These are phyloP conservation scores for Neoboletus magnificus DNA, from an alignment of 768 basidiomycete genomes.

Conservation along the genomic window DNA sequence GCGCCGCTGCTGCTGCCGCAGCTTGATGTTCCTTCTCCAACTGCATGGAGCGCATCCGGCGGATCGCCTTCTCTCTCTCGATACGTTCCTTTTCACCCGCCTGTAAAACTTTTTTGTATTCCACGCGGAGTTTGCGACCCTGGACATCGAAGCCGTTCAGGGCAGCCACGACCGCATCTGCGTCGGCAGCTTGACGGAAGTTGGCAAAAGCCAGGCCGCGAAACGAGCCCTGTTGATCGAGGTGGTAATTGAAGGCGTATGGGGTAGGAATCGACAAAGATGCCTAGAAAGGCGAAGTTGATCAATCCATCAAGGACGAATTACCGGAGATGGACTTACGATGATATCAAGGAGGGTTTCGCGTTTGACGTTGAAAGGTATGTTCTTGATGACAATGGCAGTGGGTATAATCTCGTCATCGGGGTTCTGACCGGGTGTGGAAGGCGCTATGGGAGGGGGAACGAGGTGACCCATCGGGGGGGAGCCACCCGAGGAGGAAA, in stretches of 20 bases:
- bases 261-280: constrained; percentile 93
- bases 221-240: constrained; percentile 95
- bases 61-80: constrained; percentile 96
- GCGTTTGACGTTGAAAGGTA: constrained; percentile 97
- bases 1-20: constrained; percentile 17
- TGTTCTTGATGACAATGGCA: constrained; percentile 99
- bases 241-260: constrained; percentile 99
- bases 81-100: constrained; percentile 99
- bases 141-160: constrained; percentile 95
- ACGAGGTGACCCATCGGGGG: constrained; percentile 53
- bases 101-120: constrained; percentile 99
- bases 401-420: constrained; percentile 98
- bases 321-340: constrained; percentile 47
- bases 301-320: constrained; percentile 8
- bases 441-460: constrained; percentile 45
- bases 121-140: constrained; percentile 95
- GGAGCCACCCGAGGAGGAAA: constrained; percentile 84
- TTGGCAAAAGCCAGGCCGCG: constrained; percentile 98
- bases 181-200: constrained; percentile 87
- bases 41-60: constrained; percentile 97
- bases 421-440: constrained; percentile 47
- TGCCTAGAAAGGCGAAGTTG: constrained; percentile 45
- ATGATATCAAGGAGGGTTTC: constrained; percentile 97
- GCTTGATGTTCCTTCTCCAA: constrained; percentile 75
- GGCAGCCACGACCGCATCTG: constrained; percentile 93